Conservation (phyloP, 192 early-diverging fungal species). For the Podila horticola region DNA sequence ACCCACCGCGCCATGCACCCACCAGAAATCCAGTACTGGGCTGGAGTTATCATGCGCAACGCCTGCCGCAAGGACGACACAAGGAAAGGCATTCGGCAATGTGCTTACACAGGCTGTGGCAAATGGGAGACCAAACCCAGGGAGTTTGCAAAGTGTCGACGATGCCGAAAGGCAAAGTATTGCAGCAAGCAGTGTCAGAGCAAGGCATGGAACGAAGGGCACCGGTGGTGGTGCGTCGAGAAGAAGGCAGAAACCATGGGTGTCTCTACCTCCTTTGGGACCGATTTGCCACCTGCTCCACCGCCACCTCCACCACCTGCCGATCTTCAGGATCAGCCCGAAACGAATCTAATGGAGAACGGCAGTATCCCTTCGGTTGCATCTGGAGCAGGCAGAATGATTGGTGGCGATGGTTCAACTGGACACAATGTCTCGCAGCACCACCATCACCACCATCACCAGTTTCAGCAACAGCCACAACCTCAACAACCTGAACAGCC, state of each 20-base stretch:
- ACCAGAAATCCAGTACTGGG: conserved; percentile 77
- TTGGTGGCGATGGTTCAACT: conserved; percentile 25
- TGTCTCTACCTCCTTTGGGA: conserved; percentile 37
- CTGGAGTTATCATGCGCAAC: conserved; percentile 83
- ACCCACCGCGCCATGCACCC: conserved; percentile 71
- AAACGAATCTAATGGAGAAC: conserved; percentile 30
- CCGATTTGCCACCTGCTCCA: conserved; percentile 34
- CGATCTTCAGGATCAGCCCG: conserved; percentile 45
- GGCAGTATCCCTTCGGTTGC: conserved; percentile 31
- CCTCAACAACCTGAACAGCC: conserved; percentile 7
- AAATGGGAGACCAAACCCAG: conserved; percentile 79
- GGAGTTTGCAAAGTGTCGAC: conserved; percentile 88
- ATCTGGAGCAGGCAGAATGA: conserved; percentile 35
- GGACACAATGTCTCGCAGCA: conserved; percentile 8
- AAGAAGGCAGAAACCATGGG: conserved; percentile 50
- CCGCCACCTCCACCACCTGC: conserved; percentile 41
- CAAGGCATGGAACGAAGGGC: conserved; percentile 81
- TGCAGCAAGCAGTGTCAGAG: conserved; percentile 83
- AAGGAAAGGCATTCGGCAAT: conserved; percentile 77
- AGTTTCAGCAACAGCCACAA: conserved; percentile 7
- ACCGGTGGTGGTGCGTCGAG: conserved; percentile 85
- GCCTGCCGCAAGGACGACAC: conserved; percentile 80
- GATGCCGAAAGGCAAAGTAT: conserved; percentile 90
- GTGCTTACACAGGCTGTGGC: conserved; percentile 81
- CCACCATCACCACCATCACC: conserved; percentile 1